These are phyloP conservation scores for Pharnaceum exiguum DNA, from an alignment of 148 eudicot genomes.

Conservation along the genomic window DNA sequence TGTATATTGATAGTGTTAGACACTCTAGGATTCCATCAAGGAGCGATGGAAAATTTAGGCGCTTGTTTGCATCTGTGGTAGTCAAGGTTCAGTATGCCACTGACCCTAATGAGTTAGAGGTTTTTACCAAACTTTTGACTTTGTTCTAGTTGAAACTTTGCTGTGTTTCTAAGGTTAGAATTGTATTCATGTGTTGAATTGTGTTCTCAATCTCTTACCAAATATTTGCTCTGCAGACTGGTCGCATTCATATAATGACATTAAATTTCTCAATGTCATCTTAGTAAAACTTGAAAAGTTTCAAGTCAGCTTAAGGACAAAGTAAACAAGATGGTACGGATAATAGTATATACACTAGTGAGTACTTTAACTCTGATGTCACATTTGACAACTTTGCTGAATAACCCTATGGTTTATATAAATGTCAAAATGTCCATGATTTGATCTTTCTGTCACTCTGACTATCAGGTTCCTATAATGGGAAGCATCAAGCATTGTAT, in stretches of 20 bases:
- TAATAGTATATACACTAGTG: too few relatives aligned
- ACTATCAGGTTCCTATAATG: too few relatives aligned
- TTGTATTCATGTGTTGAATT: conserved; percentile 1
- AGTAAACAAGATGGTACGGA: too few relatives aligned
- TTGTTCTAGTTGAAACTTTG: conserved; percentile 7
- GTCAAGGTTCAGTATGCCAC: conserved; percentile 35
- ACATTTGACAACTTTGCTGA: too few relatives aligned
- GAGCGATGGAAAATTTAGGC: conserved; percentile 11
- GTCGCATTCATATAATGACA: neutral
- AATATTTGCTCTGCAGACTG: neutral
- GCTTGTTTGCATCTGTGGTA: conserved; percentile 3
- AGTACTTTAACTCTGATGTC: too few relatives aligned
- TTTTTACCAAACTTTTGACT: conserved; percentile 9
- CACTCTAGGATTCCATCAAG: neutral
- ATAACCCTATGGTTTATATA: too few relatives aligned
- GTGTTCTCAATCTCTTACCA: neutral
- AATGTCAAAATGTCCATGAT: too few relatives aligned
- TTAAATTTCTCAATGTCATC: neutral
- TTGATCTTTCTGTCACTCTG: too few relatives aligned
- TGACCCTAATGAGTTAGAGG: conserved; percentile 18
- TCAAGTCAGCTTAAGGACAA: too few relatives aligned
- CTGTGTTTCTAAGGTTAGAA: neutral
- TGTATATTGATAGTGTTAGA: conserved; percentile 15
- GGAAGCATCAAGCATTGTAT: too few relatives aligned
- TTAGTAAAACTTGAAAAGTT: too few relatives aligned